Evolutionary conservation across 2,329 filamentous ascomycete genomes (phyloP), one percentile per base, ranked within the genome.

Genomic region (Aspergillus pseudoviridinutans): DNA sequence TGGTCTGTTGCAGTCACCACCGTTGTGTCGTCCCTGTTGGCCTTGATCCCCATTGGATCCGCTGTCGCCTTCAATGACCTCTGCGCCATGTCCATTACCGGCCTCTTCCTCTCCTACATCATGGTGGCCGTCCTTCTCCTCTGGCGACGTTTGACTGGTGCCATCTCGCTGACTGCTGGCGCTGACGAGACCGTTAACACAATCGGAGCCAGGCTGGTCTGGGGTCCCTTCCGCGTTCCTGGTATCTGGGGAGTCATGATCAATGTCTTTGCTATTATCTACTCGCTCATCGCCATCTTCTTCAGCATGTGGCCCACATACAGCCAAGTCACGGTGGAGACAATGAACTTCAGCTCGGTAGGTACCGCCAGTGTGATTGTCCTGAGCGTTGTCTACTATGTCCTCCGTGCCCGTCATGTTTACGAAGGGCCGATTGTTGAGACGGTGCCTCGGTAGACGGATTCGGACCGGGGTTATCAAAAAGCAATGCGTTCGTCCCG

Each of bases 31-130:
- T 58, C 62, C 1, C 67, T 81, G 4, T 66, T 81, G 14, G 74
- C 74, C 1, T 67, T 81, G 24, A 82, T 84, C 69, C 82, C 81
- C 66, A 76, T 84, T 50, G 80, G 79, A 12, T 81, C 78, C 6
- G 60, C 73, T 1, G 71, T 76, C 14, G 81, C 79, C 9, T 78
- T 82, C 65, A 80, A 81, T 64, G 78, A 76, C 58, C 76, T 83
- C 57, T 71, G 78, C 3, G 81, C 79, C 1, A 72, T 84, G 25
- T 75, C 74, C 2, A 71, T 79, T 38, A 73, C 74, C 12, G 75
- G 77, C 1, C 69, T 82, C 14, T 74, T 81, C 27, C 72, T 73
- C 25, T 81, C 79, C 4, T 83, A 83, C 64, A 73, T 82, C 55
- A 72, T 80, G 29, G 76, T 77, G 35, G 75, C 78, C 32, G 63